Percentiles rank a stretch among this genome's conserved stretches.
phyloP scores from a whole-genome alignment of 257 asterid species.

The Plectranthus barbatus region DNA sequence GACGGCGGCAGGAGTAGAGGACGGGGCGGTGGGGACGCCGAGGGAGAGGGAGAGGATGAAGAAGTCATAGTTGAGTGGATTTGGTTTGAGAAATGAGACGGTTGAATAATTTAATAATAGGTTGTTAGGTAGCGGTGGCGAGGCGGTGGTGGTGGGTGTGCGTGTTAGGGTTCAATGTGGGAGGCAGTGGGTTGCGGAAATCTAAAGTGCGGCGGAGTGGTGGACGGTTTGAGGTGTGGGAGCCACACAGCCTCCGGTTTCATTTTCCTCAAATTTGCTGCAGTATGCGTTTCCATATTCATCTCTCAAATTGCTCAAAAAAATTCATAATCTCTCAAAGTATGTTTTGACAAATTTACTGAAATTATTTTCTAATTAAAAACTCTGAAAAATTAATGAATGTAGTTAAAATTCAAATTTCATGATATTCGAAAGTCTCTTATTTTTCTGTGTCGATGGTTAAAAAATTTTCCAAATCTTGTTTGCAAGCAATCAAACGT shows the following conservation, averaged over 20 bases:
- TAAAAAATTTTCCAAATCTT: too few species aligned
- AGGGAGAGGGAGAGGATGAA: slow-evolving; percentile 18
- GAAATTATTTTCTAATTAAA: too few species aligned
- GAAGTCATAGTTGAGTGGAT: slow-evolving; percentile 17
- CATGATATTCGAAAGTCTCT: too few species aligned
- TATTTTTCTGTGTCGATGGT: too few species aligned
- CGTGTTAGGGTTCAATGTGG: neutral
- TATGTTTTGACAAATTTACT: too few species aligned
- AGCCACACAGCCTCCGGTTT: slow-evolving; percentile 16
- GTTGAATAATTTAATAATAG: neutral
- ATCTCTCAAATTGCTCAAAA: too few species aligned
- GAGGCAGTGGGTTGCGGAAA: slow-evolving; percentile 13
- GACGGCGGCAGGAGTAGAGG: slow-evolving; percentile 9
- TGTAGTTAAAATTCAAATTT: too few species aligned
- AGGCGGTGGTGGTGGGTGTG: slow-evolving; percentile 1
- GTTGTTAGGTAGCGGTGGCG: slow-evolving; percentile 16
- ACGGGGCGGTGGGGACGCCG: slow-evolving; percentile 15
- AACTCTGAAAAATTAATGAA: too few species aligned
- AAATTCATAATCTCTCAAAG: too few species aligned
- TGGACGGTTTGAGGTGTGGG: slow-evolving; percentile 15
- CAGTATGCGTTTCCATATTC: neutral
- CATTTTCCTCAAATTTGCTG: slow-evolving; percentile 5
- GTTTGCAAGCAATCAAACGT: too few species aligned
- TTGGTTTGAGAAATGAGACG: neutral
- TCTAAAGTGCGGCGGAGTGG: slow-evolving; percentile 17